Evolutionary conservation across 768 basidiomycete genomes (phyloP).

Genomic region (Rhizopogon sp.): DNA sequence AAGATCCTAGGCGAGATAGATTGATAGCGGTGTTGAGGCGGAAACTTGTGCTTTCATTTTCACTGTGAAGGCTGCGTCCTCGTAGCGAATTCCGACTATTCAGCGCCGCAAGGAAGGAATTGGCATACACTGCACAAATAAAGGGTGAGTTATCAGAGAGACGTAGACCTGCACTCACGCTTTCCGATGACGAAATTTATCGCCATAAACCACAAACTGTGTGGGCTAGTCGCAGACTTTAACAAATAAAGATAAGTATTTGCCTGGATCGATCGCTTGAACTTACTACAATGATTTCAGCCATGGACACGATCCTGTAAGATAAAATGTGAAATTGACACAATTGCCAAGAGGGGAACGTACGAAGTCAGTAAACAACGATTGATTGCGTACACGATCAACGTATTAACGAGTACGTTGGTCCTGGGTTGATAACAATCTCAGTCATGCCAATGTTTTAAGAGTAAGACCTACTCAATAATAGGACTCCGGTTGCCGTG

Average conservation of each 20-base stretch:
- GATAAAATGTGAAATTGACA: not conserved
- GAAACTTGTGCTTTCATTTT: constrained; percentile 1
- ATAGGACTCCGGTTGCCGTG: constrained; percentile 34
- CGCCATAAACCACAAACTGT: constrained; percentile 42
- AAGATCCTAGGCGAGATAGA: not conserved
- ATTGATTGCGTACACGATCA: constrained; percentile 47
- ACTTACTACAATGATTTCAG: constrained; percentile 18
- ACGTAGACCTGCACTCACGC: constrained; percentile 21
- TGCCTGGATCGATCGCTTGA: not conserved
- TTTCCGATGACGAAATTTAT: constrained; percentile 47
- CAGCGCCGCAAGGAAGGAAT: constrained; percentile 40
- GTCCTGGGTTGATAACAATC: constrained; percentile 25
- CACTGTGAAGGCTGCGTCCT: not conserved
- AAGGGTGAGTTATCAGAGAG: not conserved
- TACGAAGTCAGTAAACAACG: constrained; percentile 46
- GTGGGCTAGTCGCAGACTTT: constrained; percentile 35
- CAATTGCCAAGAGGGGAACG: constrained; percentile 8
- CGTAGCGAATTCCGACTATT: constrained; percentile 35
- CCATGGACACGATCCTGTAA: constrained; percentile 13
- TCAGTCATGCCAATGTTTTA: not conserved
- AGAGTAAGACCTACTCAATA: constrained; percentile 20
- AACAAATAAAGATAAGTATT: not conserved
- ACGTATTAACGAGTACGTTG: constrained; percentile 33
- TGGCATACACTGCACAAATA: constrained; percentile 34
- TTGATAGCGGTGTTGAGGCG: not conserved